Conservation (phyloP, 2,329 filamentous ascomycete genomes). For the Fusarium secorum region DNA sequence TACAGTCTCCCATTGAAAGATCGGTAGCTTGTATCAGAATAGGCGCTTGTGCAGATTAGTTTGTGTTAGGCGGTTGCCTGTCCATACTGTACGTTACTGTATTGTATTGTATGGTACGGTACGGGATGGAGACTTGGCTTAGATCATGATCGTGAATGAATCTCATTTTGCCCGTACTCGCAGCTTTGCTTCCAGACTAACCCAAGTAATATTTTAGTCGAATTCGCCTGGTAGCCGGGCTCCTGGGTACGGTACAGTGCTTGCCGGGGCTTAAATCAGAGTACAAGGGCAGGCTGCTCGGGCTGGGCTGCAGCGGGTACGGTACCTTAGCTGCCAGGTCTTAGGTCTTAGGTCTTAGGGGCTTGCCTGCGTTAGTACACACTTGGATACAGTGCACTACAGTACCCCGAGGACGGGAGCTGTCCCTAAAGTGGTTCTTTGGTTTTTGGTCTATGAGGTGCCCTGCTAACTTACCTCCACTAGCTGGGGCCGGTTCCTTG, state of each 20-base stretch:
- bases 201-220: neutral
- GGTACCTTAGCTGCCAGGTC: slow-evolving; percentile 1
- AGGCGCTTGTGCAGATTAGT: neutral
- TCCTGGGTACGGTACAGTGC: neutral
- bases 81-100: neutral
- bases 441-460: slow-evolving; percentile 15
- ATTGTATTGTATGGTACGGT: neutral
- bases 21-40: neutral
- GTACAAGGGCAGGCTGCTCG: neutral
- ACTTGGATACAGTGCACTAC: slow-evolving; percentile 8
- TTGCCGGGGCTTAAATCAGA: neutral
- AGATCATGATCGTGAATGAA: neutral
- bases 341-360: neutral
- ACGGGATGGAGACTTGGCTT: neutral
- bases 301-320: slow-evolving; percentile 1
- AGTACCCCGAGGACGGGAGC: slow-evolving; percentile 2
- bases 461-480: neutral
- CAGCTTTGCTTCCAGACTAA: neutral
- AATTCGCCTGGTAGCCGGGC: neutral
- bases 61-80: neutral
- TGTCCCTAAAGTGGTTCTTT: slow-evolving; percentile 19
- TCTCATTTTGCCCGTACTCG: neutral
- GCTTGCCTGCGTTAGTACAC: neutral
- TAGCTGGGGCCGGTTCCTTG: slow-evolving; percentile 46
- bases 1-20: neutral